Evolutionary conservation across 2,329 filamentous ascomycete species (phyloP), one percentile per base, ranked within the genome.

Genomic region (Hymenoscyphus repandus): DNA sequence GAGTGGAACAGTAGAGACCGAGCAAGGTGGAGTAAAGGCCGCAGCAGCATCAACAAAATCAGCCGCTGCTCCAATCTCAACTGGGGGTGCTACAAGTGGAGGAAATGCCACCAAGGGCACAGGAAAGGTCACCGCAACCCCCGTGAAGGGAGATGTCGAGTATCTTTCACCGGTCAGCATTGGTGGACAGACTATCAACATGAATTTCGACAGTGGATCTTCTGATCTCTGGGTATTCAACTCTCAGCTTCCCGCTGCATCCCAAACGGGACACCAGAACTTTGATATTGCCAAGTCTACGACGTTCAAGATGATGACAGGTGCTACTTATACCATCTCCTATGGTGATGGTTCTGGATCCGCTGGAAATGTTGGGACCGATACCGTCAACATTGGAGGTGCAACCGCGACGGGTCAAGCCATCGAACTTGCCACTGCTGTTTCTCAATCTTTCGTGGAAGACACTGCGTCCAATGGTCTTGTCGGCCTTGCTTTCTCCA

Each of bases 71-170:
- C 20, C 30, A 17, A 20, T 5, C 13, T 13, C 46, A 42, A 50
- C 58, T 9, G 41, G 27, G 34, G 38, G 18, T 31, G 20, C 48
- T 49, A 62, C 53, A 49, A 55, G 37, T 13, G 58, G 58, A 39
- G 60, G 61, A n/a, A 60, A 64, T 43, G 63, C 61, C 13, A 62
- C 59, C 39, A 62, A 66, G 46, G 72, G 66, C 62, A 74, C 67
- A 32, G 85, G 85, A 43, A 68, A 76, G 37, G 87, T 88, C 47
- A 71, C 78, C 30, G 82, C 84, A 47, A 83, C 78, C 27, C 81
- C 84, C 11, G 79, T 83, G 56, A 69, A 76, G 11, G 60, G 55
- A 49, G 63, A 62, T 54, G 54, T 58, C 39, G 62, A 65, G 48
- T 64, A 61, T 34, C 58, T 65, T 18, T 54, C 59, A 7, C 52